Base-by-base conservation (phyloP, 495 filamentous ascomycete genomes). In the Hamigera avellanea region DNA sequence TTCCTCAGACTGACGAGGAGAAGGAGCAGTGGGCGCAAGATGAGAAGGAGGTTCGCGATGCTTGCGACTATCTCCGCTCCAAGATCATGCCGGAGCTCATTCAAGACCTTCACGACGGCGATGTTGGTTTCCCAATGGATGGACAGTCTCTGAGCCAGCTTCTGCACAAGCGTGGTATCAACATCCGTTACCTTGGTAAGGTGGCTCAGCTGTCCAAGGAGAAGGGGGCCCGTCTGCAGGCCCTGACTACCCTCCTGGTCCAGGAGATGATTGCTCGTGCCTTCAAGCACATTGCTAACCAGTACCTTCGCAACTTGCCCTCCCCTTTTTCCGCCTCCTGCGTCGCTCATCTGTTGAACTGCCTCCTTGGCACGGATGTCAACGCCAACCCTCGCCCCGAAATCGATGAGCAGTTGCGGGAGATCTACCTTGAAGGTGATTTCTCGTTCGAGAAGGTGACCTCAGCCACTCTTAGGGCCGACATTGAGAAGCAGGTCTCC, bases 111-210 rank as follows among this genome's bases (percentile, higher is more conserved):
- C 80, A 82, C 52, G 83, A 93, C 47, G 84, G 86, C 8, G 93
- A 99, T 43, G 78, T 95, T 33, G 86, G 87, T 42, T 95, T 95
- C 68, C 93, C 93, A 26, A 95, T 96, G 86, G 93, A 99, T 50
- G 93, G 93, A 27, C 75, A 83, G 46, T 95, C 88, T 16, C 69
- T 99, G 39, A 85, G 78, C 42, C 75, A 78, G 44, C 73, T 95
- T 28, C 73, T 99, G 65, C 93, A 99, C 64, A 93, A 93, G 63
- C 86, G 93, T 23, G 93, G 93, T 57, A 83, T 99, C 64, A 99
- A 96, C 66, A 73, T 95, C 43, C 79, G 93, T 50, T 99, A 99
- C 59, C 73, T 99, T 18, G 93, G 93, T 33, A 81, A 75, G 53
- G 52, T 96, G 45, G 83, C 82, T 14, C 65, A 71, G 32, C 66